Percentiles rank a stretch among this genome's conserved stretches.
Conservation (phyloP, 345 rosid genomes). For the Rhizophora mangle region DNA sequence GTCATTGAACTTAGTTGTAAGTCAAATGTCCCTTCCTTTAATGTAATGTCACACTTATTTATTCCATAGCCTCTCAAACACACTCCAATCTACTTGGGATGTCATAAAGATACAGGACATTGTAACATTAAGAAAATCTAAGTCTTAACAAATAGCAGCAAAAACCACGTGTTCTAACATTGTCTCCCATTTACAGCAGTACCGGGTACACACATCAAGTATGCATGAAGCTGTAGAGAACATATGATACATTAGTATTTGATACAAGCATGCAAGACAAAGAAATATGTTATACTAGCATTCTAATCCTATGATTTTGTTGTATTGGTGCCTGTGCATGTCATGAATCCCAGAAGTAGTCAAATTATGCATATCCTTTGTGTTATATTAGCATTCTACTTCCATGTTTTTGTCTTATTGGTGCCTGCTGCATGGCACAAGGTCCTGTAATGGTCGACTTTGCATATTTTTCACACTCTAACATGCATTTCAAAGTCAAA, state of each 20-base stretch:
- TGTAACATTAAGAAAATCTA: neutral
- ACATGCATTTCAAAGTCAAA: neutral
- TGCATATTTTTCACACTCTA: neutral
- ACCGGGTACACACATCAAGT: neutral
- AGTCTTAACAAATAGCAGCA: too few relatives aligned
- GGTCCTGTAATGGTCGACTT: too few relatives aligned
- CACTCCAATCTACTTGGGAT: neutral
- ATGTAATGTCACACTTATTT: neutral
- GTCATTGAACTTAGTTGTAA: neutral
- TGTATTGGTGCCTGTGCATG: neutral
- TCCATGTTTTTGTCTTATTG: too few relatives aligned
- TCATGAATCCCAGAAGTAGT: neutral
- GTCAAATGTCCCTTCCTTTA: too few relatives aligned
- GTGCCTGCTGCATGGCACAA: too few relatives aligned
- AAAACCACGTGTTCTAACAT: too few relatives aligned
- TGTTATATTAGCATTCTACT: too few relatives aligned
- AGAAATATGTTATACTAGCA: neutral
- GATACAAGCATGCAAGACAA: neutral
- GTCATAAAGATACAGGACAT: neutral
- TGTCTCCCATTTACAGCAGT: neutral
- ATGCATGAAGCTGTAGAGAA: neutral
- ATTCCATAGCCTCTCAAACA: constrained; percentile 5
- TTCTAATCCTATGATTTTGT: neutral
- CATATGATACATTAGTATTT: too few relatives aligned
- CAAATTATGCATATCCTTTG: constrained; percentile 1